Base-by-base conservation (phyloP, 179 eudicot genomes). In the Silene vulgaris region DNA sequence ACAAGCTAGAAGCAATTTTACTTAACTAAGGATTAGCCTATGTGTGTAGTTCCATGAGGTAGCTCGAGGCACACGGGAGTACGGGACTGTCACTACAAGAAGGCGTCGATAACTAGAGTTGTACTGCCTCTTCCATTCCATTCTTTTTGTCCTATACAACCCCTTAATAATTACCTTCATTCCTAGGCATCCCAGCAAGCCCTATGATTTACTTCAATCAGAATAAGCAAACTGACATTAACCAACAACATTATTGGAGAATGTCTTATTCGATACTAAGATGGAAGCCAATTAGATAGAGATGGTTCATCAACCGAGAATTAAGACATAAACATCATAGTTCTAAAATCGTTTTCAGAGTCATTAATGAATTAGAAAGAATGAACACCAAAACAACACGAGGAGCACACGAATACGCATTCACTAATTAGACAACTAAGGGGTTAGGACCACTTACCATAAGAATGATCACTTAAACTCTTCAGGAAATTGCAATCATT, bases 391-490 rank as follows among this genome's bases (percentile, higher is more conserved):
- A 43, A 35, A 28, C 12, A 21, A 13, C 23, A 20, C 0, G 48
- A 26, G 52, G 37, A 57, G 54, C 17, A 17, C 68, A 68, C 45
- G 61, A 16, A 4, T 16, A 40, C 12, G 30, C 43, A 37, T 8
- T 40, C 54, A 23, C 67, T n/a, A 16, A 23, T 2, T 40, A 70
- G 45, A 37, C 14, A 59, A 13, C 20, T 60, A 69, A 63, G 62
- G 71, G 60, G 29, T 60, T 59, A 63, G 69, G 71, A 69, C 75
- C 65, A 77, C 80, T 77, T 30, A 77, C 80, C 80, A 63, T 64
- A 30, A 30, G 28, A 63, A 30, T 30, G 29, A 63, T 64, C 30
- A 0, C 50, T 48, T 32, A 0, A 50, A 32, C 8, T 71, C 45
- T 60, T 77, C 14, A 14, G 69, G 17, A 76, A 8, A 30, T 50